Evolutionary conservation across 1,139 yeast species (phyloP), one percentile per base, ranked within the genome.

Genomic region (Suhomyces chickasaworum): DNA sequence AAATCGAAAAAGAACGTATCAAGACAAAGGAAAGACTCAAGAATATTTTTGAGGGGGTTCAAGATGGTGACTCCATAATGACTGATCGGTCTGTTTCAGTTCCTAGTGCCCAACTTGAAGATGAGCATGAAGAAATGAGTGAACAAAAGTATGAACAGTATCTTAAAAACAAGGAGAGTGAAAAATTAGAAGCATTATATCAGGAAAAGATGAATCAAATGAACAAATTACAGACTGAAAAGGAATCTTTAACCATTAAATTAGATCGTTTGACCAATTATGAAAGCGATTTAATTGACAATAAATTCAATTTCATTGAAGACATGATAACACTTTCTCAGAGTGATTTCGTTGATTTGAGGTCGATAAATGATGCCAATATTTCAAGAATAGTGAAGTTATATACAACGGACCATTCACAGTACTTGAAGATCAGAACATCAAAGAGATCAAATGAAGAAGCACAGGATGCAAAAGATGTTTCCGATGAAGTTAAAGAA

Each of bases 11-110:
- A 30, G 91, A 84, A 54, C 69, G 82, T 44, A 68, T 65, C 39
- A 75, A 78, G 45, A 75, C 85, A 1, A 78, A 78, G 53, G 63
- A 68, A 37, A 77, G 80, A 41, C 62, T 85, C 49, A 75, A 78
- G 54, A 66, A 71, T 46, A 61, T 83, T 32, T 78, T 79, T 53
- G 78, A 77, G 47, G 80, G 78, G 5, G 29, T 35, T 13, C 37
- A 36, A 6, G 40, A 40, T n/a, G 52, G 45, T 7, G 49, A 44
- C 46, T 34, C 46, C 37, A 47, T 30, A 13, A 38, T 21, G 16
- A 32, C 21, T 30, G 64, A 62, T 34, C 53, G 49, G 2, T 42
- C 43, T n/a, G 44, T 31, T 7, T 37, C 45, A 33, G 48, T 42
- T 4, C 45, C 42, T 22, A 30, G 52, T 51, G 18, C 50, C 52